phyloP scores from a whole-genome alignment of 1,284 basidiomycete species.

The Rhizoctonia solani region DNA sequence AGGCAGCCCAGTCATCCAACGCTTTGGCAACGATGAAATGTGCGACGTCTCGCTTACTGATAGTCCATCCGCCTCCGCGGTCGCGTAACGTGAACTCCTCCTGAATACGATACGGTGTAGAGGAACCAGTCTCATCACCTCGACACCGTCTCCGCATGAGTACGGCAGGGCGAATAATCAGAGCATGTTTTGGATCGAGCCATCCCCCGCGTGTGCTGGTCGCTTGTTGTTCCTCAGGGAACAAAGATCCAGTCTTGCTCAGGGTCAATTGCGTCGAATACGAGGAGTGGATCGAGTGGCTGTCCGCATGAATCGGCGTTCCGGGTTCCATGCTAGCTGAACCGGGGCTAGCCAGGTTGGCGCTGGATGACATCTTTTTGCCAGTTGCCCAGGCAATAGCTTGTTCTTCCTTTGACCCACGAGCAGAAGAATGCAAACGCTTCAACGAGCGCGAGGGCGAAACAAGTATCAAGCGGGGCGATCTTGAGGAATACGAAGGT shows the following conservation, averaged over 20 bases:
- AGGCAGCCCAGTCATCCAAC: constrained; percentile 13
- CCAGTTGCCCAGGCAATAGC: constrained; percentile 30
- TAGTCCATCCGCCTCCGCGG: constrained; percentile 22
- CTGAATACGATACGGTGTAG: constrained; percentile 24
- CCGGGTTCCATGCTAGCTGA: constrained; percentile 4
- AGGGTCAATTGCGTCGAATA: not conserved
- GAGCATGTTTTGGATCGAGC: constrained; percentile 21
- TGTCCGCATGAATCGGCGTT: constrained; percentile 19
- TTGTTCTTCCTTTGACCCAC: constrained; percentile 8
- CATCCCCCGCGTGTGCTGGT: not conserved
- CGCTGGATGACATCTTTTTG: constrained; percentile 8
- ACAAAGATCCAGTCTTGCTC: not conserved
- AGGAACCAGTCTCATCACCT: constrained; percentile 2
- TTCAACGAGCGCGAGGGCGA: constrained; percentile 24
- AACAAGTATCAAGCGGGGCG: constrained; percentile 9
- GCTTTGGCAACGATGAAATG: constrained; percentile 26
- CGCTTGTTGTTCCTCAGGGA: not conserved
- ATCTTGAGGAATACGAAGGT: constrained; percentile 16
- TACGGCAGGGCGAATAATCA: constrained; percentile 17
- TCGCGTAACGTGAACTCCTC: constrained; percentile 13
- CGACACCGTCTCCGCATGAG: constrained; percentile 24
- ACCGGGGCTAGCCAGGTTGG: not conserved
- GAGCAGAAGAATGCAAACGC: not conserved
- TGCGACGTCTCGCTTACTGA: constrained; percentile 20
- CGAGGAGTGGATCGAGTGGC: constrained; percentile 18